phyloP scores from a whole-genome alignment of 192 early-diverging fungal genomes.

The Mortierella hygrophila region DNA sequence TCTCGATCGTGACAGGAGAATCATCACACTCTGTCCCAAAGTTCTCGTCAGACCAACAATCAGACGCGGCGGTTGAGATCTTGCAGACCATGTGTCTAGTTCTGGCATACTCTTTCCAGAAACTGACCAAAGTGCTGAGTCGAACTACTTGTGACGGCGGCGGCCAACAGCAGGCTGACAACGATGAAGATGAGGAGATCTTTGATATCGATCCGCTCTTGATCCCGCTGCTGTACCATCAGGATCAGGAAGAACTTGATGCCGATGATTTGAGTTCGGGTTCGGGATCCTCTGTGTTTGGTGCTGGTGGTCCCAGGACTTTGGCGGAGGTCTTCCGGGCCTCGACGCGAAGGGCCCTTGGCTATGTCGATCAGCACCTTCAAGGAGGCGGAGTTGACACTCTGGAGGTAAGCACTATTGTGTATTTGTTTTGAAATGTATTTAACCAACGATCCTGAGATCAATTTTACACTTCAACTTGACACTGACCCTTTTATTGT shows the following conservation, averaged over 20 bases:
- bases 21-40: neutral
- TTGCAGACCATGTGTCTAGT: conserved; percentile 43
- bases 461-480: too few relatives aligned
- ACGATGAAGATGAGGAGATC: conserved; percentile 16
- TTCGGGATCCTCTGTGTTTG: conserved; percentile 6
- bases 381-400: conserved; percentile 6
- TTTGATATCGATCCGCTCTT: conserved; percentile 51
- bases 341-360: conserved; percentile 22
- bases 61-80: conserved; percentile 32
- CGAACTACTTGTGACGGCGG: neutral
- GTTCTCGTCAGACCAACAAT: conserved; percentile 1
- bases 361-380: conserved; percentile 17
- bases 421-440: too few relatives aligned
- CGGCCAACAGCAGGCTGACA: neutral
- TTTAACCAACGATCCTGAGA: too few relatives aligned
- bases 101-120: conserved; percentile 33
- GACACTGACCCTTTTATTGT: neutral
- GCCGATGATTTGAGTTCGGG: conserved; percentile 2
- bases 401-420: conserved; percentile 9
- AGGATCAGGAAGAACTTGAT: conserved; percentile 5
- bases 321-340: conserved; percentile 26
- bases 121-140: conserved; percentile 25
- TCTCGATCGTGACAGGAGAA: neutral
- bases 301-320: neutral
- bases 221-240: conserved; percentile 39